phyloP scores from a whole-genome alignment of 164 flowering plant genomes.

The Annona cherimola region DNA sequence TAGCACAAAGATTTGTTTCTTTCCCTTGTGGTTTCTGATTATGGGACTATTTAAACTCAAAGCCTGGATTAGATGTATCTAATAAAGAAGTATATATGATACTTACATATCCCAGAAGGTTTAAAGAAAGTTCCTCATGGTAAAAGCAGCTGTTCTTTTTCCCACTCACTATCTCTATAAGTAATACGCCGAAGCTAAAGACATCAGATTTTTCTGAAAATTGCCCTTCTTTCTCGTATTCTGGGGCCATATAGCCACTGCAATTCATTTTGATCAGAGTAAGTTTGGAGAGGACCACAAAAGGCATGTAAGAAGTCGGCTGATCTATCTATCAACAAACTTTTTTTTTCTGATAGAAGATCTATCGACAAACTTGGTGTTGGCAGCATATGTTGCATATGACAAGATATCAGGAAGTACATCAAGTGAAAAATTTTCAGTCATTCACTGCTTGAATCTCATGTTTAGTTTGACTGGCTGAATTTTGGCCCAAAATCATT shows the following conservation, averaged over 20 bases:
- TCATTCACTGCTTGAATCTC: background rate
- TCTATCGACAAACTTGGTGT: no score
- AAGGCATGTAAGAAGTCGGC: background rate
- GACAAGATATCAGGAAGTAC: no score
- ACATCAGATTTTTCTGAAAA: slow-evolving; percentile 41
- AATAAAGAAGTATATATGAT: no score
- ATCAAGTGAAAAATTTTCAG: no score
- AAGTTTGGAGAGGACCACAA: background rate
- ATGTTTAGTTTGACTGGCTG: background rate
- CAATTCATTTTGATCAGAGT: background rate
- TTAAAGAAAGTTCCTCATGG: background rate
- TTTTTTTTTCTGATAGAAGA: no score
- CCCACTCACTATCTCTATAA: slow-evolving; percentile 38
- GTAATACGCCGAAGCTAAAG: slow-evolving; percentile 42
- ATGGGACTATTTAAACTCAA: no score
- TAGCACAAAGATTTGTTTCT: background rate
- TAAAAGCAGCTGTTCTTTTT: background rate
- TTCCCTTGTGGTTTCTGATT: no score
- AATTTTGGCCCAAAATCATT: background rate
- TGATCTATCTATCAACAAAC: background rate
- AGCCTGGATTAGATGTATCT: no score
- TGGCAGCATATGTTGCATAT: no score
- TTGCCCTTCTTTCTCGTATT: slow-evolving; percentile 34
- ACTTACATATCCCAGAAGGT: background rate
- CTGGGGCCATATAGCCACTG: slow-evolving; percentile 33